Conservation (phyloP, 2,329 filamentous ascomycete genomes). For the Epichloe typhina region DNA sequence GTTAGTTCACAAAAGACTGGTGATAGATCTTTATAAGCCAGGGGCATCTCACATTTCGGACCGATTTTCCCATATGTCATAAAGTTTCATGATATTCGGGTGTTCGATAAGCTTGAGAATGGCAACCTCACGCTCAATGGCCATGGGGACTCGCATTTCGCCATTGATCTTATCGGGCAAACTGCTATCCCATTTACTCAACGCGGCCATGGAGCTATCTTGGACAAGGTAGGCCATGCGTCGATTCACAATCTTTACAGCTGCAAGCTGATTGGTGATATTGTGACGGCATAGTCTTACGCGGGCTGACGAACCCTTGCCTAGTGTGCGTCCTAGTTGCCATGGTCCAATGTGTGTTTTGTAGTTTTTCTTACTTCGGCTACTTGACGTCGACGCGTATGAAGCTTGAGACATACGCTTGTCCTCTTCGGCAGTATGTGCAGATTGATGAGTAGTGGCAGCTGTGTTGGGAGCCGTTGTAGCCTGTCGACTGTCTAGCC, state of each 20-base stretch:
- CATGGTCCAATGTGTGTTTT: slow-evolving; percentile 84
- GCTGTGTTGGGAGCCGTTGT: not conserved
- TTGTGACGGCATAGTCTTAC: slow-evolving; percentile 77
- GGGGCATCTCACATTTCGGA: slow-evolving; percentile 65
- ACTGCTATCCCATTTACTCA: slow-evolving; percentile 59
- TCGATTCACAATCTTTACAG: slow-evolving; percentile 92
- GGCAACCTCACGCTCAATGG: slow-evolving; percentile 87
- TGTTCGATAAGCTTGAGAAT: slow-evolving; percentile 96
- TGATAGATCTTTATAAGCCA: not conserved
- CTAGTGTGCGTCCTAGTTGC: slow-evolving; percentile 80
- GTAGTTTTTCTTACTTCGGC: slow-evolving; percentile 28
- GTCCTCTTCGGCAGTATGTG: slow-evolving; percentile 19
- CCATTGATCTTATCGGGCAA: slow-evolving; percentile 42
- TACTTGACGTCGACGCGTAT: slow-evolving; percentile 27
- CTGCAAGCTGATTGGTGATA: slow-evolving; percentile 66
- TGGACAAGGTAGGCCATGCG: slow-evolving; percentile 66
- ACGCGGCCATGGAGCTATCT: slow-evolving; percentile 70
- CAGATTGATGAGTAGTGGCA: slow-evolving; percentile 9
- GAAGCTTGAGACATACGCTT: slow-evolving; percentile 28
- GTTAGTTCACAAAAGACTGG: slow-evolving; percentile 5
- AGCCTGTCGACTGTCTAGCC: not conserved
- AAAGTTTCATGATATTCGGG: slow-evolving; percentile 83
- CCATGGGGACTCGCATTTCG: slow-evolving; percentile 64
- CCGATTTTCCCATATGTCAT: slow-evolving; percentile 96
- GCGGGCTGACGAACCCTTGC: slow-evolving; percentile 77